Evolutionary conservation across 768 basidiomycete genomes (phyloP), one percentile per base, ranked within the genome.

Genomic region (Gelatoporia subvermispora): DNA sequence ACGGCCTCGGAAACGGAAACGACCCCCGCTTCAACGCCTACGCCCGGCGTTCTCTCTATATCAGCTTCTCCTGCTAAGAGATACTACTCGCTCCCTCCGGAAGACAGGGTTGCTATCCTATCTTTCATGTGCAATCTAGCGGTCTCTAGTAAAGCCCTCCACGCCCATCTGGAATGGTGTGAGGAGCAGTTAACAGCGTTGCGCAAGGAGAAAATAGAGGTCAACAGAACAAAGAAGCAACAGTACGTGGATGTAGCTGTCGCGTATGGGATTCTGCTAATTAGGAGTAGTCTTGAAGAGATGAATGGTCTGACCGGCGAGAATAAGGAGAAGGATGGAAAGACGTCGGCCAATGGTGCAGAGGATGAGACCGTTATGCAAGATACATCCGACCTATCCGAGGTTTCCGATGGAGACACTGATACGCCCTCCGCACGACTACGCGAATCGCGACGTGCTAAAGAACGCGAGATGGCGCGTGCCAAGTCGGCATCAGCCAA

Each of bases 181-280:
- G 93, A 94, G 60, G 80, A 88, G 57, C 84, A 88, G 54, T 66
- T 99, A 53, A 98, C 96, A 8, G 90, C 93, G 22, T 72, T 96
- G 28, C 72, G 96, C 54, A 99, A 98, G 68, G 91, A 95, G 66
- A 89, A 94, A 66, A 93, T 94, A 25, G 96, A 98, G 53, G 82
- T 93, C 52, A 96, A 96, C 68, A 78, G 94, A 50, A 73, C 85
- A 59, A 87, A 87, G 70, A 94, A 91, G 66, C 83, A 86, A 62
- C 77, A 84, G 94, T 95, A 65, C 71, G 93, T 78, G 8, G 17
- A 40, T 43, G 28, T 45, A 47, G 37, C 16, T 22, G 5, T 13
- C 7, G 28, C 41, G 17, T 41, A 16, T 48, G 28, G 50, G 8
- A 13, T 21, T 11, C 18, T 46, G 35, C 34, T 37, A 7, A 28